Conservation (phyloP, 768 basidiomycete species). For the Sarcodon sp. region DNA sequence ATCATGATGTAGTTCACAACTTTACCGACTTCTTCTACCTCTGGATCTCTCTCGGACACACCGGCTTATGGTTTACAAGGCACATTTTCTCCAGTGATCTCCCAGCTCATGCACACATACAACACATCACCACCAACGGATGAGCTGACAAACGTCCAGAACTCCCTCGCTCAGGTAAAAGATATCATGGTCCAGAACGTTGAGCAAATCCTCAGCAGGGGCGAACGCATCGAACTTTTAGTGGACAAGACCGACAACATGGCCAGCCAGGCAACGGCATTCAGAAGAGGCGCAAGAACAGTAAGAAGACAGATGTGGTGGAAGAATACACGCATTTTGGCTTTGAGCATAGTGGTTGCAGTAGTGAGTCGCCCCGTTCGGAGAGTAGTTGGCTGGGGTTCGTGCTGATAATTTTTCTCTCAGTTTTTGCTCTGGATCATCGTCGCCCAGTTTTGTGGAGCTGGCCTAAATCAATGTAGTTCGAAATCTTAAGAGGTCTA, state of each 20-base stretch:
- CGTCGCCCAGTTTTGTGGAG: conserved; percentile 84
- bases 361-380: conserved; percentile 33
- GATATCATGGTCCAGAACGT: conserved; percentile 99
- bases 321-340: conserved; percentile 63
- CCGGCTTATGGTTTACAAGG: conserved; percentile 62
- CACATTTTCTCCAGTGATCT: conserved; percentile 55
- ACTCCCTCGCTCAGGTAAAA: conserved; percentile 82
- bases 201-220: conserved; percentile 87
- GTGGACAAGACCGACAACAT: conserved; percentile 97
- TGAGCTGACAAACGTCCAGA: conserved; percentile 81
- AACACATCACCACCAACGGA: conserved; percentile 82
- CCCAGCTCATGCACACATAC: conserved; percentile 74
- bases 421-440: conserved; percentile 74
- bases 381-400: conserved; percentile 2
- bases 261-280: conserved; percentile 89
- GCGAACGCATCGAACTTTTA: conserved; percentile 90
- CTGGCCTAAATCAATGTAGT: conserved; percentile 58
- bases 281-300: conserved; percentile 78
- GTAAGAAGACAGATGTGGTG: conserved; percentile 84
- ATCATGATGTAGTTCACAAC: conserved; percentile 36
- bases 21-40: conserved; percentile 52
- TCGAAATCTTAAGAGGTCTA: conserved; percentile 9
- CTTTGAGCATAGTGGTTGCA: conserved; percentile 57
- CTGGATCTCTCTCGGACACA: conserved; percentile 24
- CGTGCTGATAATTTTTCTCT: conserved; percentile 5